These are phyloP conservation scores for Piper longum DNA, from an alignment of 164 flowering plant species.

Conservation along the genomic window DNA sequence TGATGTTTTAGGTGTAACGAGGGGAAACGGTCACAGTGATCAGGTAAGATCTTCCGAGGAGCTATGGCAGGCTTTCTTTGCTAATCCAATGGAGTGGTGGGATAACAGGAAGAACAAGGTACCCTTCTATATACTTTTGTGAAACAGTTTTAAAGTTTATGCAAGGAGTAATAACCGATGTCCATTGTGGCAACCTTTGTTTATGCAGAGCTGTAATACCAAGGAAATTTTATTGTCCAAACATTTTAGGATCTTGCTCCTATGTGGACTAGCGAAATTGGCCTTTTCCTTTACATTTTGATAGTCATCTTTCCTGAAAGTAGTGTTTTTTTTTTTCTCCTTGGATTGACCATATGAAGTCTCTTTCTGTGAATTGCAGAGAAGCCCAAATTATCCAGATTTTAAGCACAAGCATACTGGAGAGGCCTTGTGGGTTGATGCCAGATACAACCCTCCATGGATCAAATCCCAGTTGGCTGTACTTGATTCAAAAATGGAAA, in stretches of 20 bases:
- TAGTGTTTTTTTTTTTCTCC: not conserved
- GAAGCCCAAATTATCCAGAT: conserved; percentile 72
- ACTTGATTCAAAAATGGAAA: conserved; percentile 58
- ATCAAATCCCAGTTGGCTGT: conserved; percentile 70
- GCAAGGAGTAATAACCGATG: not conserved
- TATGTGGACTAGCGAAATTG: no score
- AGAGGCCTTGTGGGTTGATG: conserved; percentile 86
- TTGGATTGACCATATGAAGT: not conserved
- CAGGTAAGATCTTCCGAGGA: conserved; percentile 34
- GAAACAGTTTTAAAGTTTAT: not conserved
- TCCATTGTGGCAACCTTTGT: not conserved
- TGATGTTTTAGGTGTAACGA: conserved; percentile 29
- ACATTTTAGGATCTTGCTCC: not conserved
- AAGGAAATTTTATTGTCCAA: no score
- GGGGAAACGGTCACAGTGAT: conserved; percentile 16
- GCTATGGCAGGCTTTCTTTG: conserved; percentile 93
- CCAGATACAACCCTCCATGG: conserved; percentile 75
- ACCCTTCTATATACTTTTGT: conserved; percentile 1
- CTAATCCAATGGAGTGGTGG: conserved; percentile 91
- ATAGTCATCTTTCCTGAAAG: not conserved
- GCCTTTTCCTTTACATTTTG: not conserved
- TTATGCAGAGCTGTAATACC: not conserved
- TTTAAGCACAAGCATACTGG: conserved; percentile 97
- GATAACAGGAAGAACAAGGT: conserved; percentile 90
- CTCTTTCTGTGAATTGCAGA: conserved; percentile 27